phyloP scores from a whole-genome alignment of 2,329 filamentous ascomycete genomes.

The Aspergillus sp. region DNA sequence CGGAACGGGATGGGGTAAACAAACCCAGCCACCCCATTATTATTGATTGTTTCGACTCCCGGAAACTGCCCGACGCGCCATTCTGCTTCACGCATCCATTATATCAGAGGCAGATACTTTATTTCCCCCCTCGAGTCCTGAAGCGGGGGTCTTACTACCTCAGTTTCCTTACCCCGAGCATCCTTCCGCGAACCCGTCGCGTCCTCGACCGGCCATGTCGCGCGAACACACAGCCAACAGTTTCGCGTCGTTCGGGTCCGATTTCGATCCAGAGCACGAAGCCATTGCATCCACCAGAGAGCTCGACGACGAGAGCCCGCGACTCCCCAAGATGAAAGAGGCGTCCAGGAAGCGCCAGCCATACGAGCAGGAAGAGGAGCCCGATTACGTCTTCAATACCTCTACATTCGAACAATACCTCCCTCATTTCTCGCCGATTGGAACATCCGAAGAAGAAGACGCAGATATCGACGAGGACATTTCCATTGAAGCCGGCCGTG shows the following conservation, averaged over 20 bases:
- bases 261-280: conserved; percentile 50
- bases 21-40: conserved; percentile 29
- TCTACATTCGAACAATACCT: conserved; percentile 53
- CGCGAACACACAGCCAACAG: conserved; percentile 33
- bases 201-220: conserved; percentile 23
- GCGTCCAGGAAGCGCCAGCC: conserved; percentile 22
- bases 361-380: conserved; percentile 37
- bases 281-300: conserved; percentile 46
- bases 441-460: conserved; percentile 45
- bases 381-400: conserved; percentile 50
- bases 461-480: conserved; percentile 51
- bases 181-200: conserved; percentile 7
- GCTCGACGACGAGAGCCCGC: conserved; percentile 35
- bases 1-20: conserved; percentile 15
- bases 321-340: conserved; percentile 31
- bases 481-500: conserved; percentile 63
- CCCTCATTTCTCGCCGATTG: conserved; percentile 52
- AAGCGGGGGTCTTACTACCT: conserved; percentile 1
- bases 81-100: conserved; percentile 1
- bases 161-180: conserved; percentile 3
- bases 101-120: conserved; percentile 9
- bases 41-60: background rate
- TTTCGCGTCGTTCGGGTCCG: conserved; percentile 39
- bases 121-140: background rate
- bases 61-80: conserved; percentile 11